Evolutionary conservation across 257 asterid genomes (phyloP), one percentile per base, ranked within the genome.

Genomic region (Pogostemon cablin): DNA sequence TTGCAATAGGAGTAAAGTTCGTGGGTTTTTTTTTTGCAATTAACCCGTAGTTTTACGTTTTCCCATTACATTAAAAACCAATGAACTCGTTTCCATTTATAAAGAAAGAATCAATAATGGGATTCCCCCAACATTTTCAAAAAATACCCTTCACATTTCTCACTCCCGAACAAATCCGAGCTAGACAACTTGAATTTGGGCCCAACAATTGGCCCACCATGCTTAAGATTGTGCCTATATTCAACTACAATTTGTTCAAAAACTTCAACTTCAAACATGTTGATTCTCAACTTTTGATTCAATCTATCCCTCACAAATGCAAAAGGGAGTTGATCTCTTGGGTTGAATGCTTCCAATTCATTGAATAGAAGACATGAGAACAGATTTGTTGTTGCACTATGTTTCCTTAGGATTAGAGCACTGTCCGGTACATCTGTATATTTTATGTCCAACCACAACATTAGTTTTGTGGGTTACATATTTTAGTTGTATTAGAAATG

Each of bases 301-400:
- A 90, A 87, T 56, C 69, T 81, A 69, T 93, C 98, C 78, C 97
- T 89, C 77, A 93, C 96, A 77, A 76, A 90, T 48, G 96, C 97
- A 84, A 93, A 93, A 0, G 96, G 79, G 17, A 90, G 73, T 65
- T 90, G 97, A 67, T 93, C 97, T 43, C 98, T 88, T 56, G 95
- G 98, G 71, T 90, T 90, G 79, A 90, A 93, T 20, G 85, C 88
- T 50, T 93, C 98, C 81, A 93, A 71, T 75, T 93, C 98, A 78
- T 93, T 93, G 81, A 90, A 93, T 48, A 90, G 3, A 4, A 89
- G 90, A 72, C 98, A 93, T 0, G 97, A 90, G 81, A 93, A 93
- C 3, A 87, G 72, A 70, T 88, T 89, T 68, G 80, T 76, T 4
- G 87, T 78, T 64, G 67, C 54, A 56, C 84, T 81, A 69, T 93